These are phyloP conservation scores for Spinacia oleracea DNA, from an alignment of 179 eudicot genomes.

Conservation along the genomic window DNA sequence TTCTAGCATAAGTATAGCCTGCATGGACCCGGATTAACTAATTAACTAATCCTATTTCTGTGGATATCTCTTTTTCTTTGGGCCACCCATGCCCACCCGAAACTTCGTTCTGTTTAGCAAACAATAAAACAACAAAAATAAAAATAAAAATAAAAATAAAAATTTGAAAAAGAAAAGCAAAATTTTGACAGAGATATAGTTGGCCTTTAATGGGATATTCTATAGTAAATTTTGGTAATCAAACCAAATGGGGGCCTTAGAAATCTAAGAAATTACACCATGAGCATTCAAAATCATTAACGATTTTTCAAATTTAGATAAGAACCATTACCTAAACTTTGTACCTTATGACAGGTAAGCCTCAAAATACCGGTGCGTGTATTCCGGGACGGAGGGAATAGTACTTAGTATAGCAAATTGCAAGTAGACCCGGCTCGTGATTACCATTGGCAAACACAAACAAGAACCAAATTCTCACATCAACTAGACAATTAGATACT, in stretches of 20 bases:
- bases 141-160: neutral
- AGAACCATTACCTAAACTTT: neutral
- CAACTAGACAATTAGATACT: no score
- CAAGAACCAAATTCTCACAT: no score
- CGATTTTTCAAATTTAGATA: neutral
- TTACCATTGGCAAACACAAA: no score
- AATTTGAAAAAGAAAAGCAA: no score
- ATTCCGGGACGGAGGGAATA: no score
- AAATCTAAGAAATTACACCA: neutral
- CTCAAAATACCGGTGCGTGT: no score
- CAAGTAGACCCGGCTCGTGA: no score
- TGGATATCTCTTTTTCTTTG: slow-evolving; percentile 8
- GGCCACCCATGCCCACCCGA: neutral
- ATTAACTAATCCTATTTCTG: slow-evolving; percentile 9
- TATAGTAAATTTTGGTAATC: neutral
- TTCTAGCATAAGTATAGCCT: slow-evolving; percentile 19
- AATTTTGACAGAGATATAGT: neutral
- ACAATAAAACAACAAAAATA: neutral
- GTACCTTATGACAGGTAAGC: neutral
- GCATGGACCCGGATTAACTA: slow-evolving; percentile 17
- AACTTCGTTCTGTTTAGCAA: slow-evolving; percentile 2
- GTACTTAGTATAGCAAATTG: no score
- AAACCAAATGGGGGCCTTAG: neutral
- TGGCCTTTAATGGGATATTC: neutral
- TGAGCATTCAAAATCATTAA: neutral